Evolutionary conservation across 2,329 filamentous ascomycete genomes (phyloP), one percentile per base, ranked within the genome.

Genomic region (Apiospora phragmitis): DNA sequence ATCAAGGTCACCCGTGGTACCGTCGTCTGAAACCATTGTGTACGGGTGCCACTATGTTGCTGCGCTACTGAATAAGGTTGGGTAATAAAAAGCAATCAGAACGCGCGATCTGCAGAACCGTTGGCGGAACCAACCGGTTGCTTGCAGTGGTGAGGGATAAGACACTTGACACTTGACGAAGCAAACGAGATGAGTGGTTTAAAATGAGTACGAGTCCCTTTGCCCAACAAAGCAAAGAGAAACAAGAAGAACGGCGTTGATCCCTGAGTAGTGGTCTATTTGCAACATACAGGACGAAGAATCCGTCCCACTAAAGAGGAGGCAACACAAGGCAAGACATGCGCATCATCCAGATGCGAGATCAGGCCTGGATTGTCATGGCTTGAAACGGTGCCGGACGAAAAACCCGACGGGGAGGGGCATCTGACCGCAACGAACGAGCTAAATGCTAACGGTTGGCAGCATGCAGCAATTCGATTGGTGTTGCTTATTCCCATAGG

Each of bases 111-210:
- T 35, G 55, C 55, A 62, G n/a, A 38, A 35, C 55, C 55, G 55
- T 62, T 38, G 32, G 55, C 55, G 55, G 55, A 62, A 62, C 29
- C 32, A 62, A 38, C 55, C 55, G 55, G 55, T 24, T 62, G 55
- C 29, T 38, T 62, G 55, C 55, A 62, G 18, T n/a, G 32, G 11
- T 8, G 38, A 24, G 55, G 55, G 18, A 38, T 38, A 38, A 38
- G 55, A 62, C 51, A 62, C 55, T 62, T n/a, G 55, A 62, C 32
- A 38, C 55, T 62, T 62, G 55, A 62, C 55, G 55, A 62, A 38
- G 55, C 32, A 62, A 62, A 38, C 51, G 51, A 51, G 14, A 51
- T 26, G 26, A 62, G 55, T 29, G 9, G 55, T 32, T 62, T 38
- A 62, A 62, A n/a, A 62, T n/a, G 29, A 62, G 38, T 38, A 38